Percentiles rank a stretch among this genome's conserved stretches.
phyloP scores from a whole-genome alignment of 2,329 filamentous ascomycete genomes.

The Celoporthe dispersa region DNA sequence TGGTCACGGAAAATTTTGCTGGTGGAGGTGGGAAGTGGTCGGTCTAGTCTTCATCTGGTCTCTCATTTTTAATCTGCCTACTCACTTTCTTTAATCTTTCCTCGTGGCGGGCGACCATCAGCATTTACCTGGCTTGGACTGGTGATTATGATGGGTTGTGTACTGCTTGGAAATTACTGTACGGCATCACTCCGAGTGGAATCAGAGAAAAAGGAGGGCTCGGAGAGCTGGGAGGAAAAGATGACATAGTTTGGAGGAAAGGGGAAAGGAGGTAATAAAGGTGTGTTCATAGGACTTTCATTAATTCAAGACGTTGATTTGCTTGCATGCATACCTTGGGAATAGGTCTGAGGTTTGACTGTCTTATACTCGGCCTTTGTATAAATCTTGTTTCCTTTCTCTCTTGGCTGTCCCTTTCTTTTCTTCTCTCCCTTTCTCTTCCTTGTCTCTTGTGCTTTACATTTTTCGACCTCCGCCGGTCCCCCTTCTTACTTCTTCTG shows the following conservation, averaged over 20 bases:
- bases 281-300: neutral
- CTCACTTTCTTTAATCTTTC: constrained; percentile 14
- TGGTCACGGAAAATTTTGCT: neutral
- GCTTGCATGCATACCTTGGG: neutral
- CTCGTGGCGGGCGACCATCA: neutral
- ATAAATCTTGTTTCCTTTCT: neutral
- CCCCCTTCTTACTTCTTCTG: no score
- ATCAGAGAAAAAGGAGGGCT: constrained; percentile 20
- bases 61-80: constrained; percentile 12
- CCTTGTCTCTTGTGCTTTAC: no score
- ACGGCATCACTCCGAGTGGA: neutral
- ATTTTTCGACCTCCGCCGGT: no score
- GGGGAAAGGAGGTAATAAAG: neutral
- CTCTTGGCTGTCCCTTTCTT: no score
- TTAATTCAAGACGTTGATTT: neutral
- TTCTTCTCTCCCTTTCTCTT: neutral
- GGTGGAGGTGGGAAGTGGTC: neutral
- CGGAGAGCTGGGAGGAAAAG: constrained; percentile 19
- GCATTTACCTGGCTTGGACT: neutral
- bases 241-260: neutral
- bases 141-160: neutral
- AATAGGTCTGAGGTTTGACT: no score
- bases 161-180: constrained; percentile 16
- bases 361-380: neutral
- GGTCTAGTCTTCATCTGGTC: constrained; percentile 8